These are phyloP conservation scores for Phytophthora gonapodyides DNA, from an alignment of 352 stramenopile genomes.

Conservation along the genomic window DNA sequence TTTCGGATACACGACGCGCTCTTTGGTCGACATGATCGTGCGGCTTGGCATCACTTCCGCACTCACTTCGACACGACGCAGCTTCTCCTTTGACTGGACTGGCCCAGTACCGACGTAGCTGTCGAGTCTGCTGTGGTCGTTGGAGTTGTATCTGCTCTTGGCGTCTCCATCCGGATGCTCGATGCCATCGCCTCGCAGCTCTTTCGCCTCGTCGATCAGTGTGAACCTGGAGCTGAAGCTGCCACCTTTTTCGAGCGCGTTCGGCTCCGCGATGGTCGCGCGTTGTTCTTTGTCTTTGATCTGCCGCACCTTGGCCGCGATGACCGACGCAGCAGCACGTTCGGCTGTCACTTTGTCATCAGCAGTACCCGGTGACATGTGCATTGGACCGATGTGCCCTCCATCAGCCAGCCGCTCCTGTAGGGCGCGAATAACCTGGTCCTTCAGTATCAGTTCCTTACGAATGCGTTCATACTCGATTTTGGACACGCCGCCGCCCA, in stretches of 20 bases:
- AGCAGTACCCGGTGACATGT: not conserved
- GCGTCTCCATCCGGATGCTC: slow-evolving; percentile 11
- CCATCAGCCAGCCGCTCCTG: slow-evolving; percentile 58
- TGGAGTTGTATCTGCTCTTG: slow-evolving; percentile 13
- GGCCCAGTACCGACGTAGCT: slow-evolving; percentile 4
- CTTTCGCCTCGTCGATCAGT: slow-evolving; percentile 22
- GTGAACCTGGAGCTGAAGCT: slow-evolving; percentile 25
- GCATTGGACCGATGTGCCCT: slow-evolving; percentile 23
- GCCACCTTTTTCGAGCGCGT: slow-evolving; percentile 13
- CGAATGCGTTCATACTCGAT: slow-evolving; percentile 73
- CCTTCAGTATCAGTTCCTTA: slow-evolving; percentile 68
- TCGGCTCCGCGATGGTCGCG: slow-evolving; percentile 16
- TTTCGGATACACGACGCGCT: slow-evolving; percentile 71
- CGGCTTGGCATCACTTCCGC: slow-evolving; percentile 79
- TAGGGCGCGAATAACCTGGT: slow-evolving; percentile 69
- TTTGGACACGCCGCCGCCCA: slow-evolving; percentile 78
- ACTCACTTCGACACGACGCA: slow-evolving; percentile 74
- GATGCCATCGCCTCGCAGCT: slow-evolving; percentile 11
- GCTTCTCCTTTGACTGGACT: slow-evolving; percentile 22
- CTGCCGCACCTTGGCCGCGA: slow-evolving; percentile 5
- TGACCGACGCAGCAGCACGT: slow-evolving; percentile 1
- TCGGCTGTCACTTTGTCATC: slow-evolving; percentile 7
- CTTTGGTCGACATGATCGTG: slow-evolving; percentile 56
- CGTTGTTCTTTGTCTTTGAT: slow-evolving; percentile 23
- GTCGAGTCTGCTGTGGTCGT: slow-evolving; percentile 1